Percentiles rank a stretch among this genome's conserved stretches.
Evolutionary conservation across 768 basidiomycete genomes (phyloP).

Genomic region (Russula compacta): DNA sequence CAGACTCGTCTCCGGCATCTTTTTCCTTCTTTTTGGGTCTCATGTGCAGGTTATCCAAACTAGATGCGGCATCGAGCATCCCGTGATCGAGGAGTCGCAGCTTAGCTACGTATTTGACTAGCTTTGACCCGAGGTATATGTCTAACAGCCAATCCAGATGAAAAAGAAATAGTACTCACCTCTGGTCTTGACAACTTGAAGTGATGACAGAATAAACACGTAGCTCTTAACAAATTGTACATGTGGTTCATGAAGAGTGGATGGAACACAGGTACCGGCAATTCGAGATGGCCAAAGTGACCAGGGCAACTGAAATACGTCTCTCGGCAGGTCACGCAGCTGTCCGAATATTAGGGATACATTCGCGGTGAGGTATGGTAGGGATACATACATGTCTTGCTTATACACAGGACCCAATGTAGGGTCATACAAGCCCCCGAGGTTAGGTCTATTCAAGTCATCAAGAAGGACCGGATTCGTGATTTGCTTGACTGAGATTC

Average conservation of each 20-base stretch:
- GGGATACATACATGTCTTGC: slow-evolving; percentile 73
- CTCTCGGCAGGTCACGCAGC: slow-evolving; percentile 88
- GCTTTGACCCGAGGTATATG: slow-evolving; percentile 36
- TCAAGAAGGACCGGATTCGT: slow-evolving; percentile 89
- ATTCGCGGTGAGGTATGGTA: neutral
- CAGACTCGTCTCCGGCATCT: slow-evolving; percentile 34
- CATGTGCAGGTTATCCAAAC: slow-evolving; percentile 59
- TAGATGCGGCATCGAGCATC: slow-evolving; percentile 70
- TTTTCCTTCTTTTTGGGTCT: slow-evolving; percentile 28
- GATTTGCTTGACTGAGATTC: slow-evolving; percentile 97
- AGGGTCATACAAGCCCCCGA: slow-evolving; percentile 91
- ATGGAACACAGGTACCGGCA: slow-evolving; percentile 92
- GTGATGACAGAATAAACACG: slow-evolving; percentile 89
- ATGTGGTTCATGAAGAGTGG: slow-evolving; percentile 91
- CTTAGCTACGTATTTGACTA: slow-evolving; percentile 73
- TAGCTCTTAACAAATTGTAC: slow-evolving; percentile 77
- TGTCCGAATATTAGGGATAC: slow-evolving; percentile 28
- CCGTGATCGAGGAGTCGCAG: slow-evolving; percentile 85
- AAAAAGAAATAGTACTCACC: slow-evolving; percentile 36
- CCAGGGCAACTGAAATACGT: slow-evolving; percentile 94
- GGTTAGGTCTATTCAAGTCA: slow-evolving; percentile 85
- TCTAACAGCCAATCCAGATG: slow-evolving; percentile 1
- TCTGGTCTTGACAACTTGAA: slow-evolving; percentile 74
- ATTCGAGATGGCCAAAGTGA: slow-evolving; percentile 96
- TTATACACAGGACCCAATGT: slow-evolving; percentile 84